A percentile compares a stretch with the other conserved stretches of the same genome.
phyloP scores from a whole-genome alignment of 1,284 basidiomycete genomes.

The Singerocomus inundabilis region DNA sequence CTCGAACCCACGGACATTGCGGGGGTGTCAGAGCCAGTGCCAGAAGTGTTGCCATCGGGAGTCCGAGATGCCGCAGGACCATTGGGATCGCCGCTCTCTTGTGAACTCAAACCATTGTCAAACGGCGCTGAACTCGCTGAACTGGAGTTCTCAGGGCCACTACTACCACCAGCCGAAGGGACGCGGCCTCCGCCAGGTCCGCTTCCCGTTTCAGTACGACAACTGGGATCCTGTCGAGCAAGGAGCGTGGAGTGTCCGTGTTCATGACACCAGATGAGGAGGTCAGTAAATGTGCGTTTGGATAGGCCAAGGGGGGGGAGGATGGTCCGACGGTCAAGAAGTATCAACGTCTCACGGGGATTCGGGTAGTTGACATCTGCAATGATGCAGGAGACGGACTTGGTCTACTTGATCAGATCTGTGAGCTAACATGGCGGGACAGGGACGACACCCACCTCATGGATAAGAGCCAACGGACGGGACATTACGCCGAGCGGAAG shows the following conservation, averaged over 20 bases:
- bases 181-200: neutral
- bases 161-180: neutral
- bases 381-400: constrained; percentile 21
- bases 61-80: constrained; percentile 5
- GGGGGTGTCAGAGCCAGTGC: neutral
- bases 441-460: constrained; percentile 5
- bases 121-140: neutral
- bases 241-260: constrained; percentile 16
- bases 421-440: neutral
- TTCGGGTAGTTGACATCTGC: constrained; percentile 28
- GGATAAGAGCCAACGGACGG: constrained; percentile 15
- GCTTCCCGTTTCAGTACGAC: constrained; percentile 9
- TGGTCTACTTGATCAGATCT: constrained; percentile 4
- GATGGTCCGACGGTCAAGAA: constrained; percentile 24
- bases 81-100: neutral
- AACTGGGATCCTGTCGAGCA: constrained; percentile 26
- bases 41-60: neutral
- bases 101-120: neutral
- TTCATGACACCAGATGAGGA: constrained; percentile 32
- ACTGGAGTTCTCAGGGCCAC: neutral
- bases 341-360: constrained; percentile 22
- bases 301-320: constrained; percentile 27
- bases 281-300: constrained; percentile 24
- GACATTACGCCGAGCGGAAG: constrained; percentile 20
- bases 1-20: neutral